phyloP scores from a whole-genome alignment of 2,329 filamentous ascomycete genomes.

The Monilinia aucupariae region DNA sequence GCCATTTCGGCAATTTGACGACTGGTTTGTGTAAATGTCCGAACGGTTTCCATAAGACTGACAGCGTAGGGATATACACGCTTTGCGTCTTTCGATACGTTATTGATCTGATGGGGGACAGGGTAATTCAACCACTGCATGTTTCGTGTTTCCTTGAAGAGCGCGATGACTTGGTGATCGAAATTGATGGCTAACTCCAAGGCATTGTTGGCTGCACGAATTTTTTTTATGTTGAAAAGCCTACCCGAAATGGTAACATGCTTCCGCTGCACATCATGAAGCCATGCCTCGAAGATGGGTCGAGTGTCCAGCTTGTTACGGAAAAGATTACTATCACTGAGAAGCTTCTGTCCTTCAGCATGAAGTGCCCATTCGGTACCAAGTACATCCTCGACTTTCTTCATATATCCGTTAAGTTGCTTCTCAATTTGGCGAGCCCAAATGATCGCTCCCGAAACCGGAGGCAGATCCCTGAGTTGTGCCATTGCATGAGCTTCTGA shows the following conservation, averaged over 20 bases:
- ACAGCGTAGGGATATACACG: slow-evolving; percentile 97
- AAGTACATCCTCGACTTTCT: slow-evolving; percentile 96
- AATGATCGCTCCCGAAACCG: slow-evolving; percentile 93
- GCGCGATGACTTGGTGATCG: slow-evolving; percentile 89
- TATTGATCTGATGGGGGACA: slow-evolving; percentile 90
- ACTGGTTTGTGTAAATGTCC: slow-evolving; percentile 83
- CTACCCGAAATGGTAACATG: slow-evolving; percentile 89
- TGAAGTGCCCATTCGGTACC: slow-evolving; percentile 93
- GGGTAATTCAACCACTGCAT: slow-evolving; percentile 91
- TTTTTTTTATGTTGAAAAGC: slow-evolving; percentile 82
- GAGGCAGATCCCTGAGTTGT: slow-evolving; percentile 88
- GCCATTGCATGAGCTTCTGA: slow-evolving; percentile 98
- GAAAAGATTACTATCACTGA: slow-evolving; percentile 87
- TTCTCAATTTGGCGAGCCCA: slow-evolving; percentile 97
- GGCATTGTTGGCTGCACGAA: slow-evolving; percentile 83
- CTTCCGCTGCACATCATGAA: slow-evolving; percentile 79
- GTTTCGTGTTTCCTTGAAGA: slow-evolving; percentile 98
- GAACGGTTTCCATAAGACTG: slow-evolving; percentile 97
- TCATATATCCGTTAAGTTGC: slow-evolving; percentile 94
- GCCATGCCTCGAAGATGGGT: slow-evolving; percentile 92
- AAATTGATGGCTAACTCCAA: slow-evolving; percentile 93
- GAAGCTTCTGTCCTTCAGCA: slow-evolving; percentile 88
- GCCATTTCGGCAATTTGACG: slow-evolving; percentile 80
- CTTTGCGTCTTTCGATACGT: slow-evolving; percentile 97
- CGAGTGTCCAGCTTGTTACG: slow-evolving; percentile 92